Percentiles rank a stretch among this genome's conserved stretches.
phyloP scores from a whole-genome alignment of 345 rosid species.

The Hibiscus tridactylites region DNA sequence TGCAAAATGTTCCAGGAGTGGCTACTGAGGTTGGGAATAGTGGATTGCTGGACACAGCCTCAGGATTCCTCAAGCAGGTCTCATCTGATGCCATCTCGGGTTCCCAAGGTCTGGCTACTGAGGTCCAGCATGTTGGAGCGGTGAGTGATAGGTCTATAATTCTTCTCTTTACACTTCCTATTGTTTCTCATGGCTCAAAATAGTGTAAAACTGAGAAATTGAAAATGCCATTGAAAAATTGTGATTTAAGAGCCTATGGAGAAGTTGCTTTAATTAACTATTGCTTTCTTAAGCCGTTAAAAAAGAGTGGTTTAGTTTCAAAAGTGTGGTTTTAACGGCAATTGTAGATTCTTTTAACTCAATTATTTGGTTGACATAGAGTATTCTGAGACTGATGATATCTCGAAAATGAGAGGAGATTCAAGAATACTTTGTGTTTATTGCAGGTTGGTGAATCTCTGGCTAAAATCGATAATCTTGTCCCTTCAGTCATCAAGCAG shows the following conservation, averaged over 20 bases:
- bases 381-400: background rate
- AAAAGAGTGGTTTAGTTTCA: background rate
- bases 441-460: slow-evolving; percentile 71
- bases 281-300: background rate
- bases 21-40: slow-evolving; percentile 65
- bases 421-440: background rate
- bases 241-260: background rate
- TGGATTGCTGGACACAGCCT: slow-evolving; percentile 52
- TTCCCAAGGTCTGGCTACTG: background rate
- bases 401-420: background rate
- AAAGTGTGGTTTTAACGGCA: background rate
- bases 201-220: background rate
- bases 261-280: too few species aligned
- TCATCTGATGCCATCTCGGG: background rate
- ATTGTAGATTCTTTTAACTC: background rate
- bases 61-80: slow-evolving; percentile 21
- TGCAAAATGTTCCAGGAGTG: slow-evolving; percentile 63
- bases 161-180: background rate
- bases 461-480: slow-evolving; percentile 46
- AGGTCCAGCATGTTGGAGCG: slow-evolving; percentile 22
- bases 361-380: background rate
- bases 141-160: background rate
- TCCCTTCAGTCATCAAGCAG: slow-evolving; percentile 69
- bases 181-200: too few species aligned
- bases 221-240: background rate